Evolutionary conservation across 202 grass and related monocot genomes (phyloP), one percentile per base, ranked within the genome.

Genomic region (Bolboschoenoplectus hybrid): DNA sequence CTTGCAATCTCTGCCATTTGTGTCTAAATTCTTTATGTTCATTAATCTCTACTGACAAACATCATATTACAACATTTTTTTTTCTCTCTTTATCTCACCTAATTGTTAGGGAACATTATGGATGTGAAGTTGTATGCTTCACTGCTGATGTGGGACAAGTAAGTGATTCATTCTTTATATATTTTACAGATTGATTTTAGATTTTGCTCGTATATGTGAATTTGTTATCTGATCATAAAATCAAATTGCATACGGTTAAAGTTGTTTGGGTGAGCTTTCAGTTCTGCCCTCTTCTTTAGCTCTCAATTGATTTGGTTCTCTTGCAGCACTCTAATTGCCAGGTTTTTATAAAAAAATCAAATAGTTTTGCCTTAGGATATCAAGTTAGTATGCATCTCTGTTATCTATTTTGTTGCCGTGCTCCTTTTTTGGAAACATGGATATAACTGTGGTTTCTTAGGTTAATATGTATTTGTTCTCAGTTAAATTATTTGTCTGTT

Each of bases 111-210:
- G 97, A 96, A 87, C 96, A 94, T 85, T 99, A 99, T 89, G 97
- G 93, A 72, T 99, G 97, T 85, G 93, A 99, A 87, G 97, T 99
- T 6, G 90, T 99, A 3, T 99, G 97, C 82, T 96, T 99, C 80
- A 99, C 97, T 88, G 97, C 97, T 84, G 93, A 99, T 84, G 93
- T 99, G 87, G 97, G 93, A 16, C 97, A 99, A 92, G 97, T 99
- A 90, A 69, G 85, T 81, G 49, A 40, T 63, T 34, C 11, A 41
- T 60, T 14, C 51, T 55, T 46, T 36, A 38, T 11, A 65, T 16
- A 5, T 34, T 40, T 10, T 35, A 40, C 81, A 63, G 47, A 81
- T 17, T 1, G 20, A 85, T 75, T n/a, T 72, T 11, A 69, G 63
- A 68, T 45, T 55, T 81, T 49, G 84, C 13, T 20, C 5, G 20